These are phyloP conservation scores for Aspergillus nanangensis DNA, from an alignment of 495 filamentous ascomycete species.

Conservation along the genomic window DNA sequence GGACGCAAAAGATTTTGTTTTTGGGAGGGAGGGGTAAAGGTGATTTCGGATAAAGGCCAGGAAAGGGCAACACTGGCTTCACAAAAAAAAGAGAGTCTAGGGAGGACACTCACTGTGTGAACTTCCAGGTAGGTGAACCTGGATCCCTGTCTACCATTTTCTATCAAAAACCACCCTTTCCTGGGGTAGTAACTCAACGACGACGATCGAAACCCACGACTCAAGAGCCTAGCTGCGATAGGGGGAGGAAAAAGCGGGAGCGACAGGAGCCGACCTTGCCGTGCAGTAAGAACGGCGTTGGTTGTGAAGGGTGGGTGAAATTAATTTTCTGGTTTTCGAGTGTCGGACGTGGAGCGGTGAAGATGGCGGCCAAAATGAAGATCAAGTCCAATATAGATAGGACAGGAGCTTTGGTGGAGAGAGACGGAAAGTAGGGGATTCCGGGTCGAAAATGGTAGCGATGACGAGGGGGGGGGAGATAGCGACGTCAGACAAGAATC, in stretches of 20 bases:
- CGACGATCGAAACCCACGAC: no score
- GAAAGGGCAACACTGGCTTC: background rate
- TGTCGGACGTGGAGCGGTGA: background rate
- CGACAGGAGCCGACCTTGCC: no score
- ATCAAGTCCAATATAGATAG: conserved; percentile 8
- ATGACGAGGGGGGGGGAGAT: conserved; percentile 11
- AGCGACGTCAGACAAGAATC: conserved; percentile 15
- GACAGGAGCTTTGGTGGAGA: no score
- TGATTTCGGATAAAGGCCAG: no score
- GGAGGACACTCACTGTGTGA: conserved; percentile 85
- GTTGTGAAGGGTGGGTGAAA: background rate
- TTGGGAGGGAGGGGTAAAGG: no score
- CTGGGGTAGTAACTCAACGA: conserved; percentile 10
- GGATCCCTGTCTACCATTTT: conserved; percentile 96
- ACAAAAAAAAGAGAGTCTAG: conserved; percentile 1
- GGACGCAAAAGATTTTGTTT: no score
- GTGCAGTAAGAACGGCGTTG: background rate
- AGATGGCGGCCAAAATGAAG: conserved; percentile 6
- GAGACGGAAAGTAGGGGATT: conserved; percentile 7
- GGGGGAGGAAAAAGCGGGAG: no score
- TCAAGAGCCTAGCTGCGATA: no score
- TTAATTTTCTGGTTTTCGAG: background rate
- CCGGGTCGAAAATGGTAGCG: conserved; percentile 9
- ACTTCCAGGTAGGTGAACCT: conserved; percentile 96
- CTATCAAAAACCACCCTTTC: conserved; percentile 41